Evolutionary conservation across 148 eudicot species (phyloP), one percentile per base, ranked within the genome.

Genomic region (Amaranthus palmeri): DNA sequence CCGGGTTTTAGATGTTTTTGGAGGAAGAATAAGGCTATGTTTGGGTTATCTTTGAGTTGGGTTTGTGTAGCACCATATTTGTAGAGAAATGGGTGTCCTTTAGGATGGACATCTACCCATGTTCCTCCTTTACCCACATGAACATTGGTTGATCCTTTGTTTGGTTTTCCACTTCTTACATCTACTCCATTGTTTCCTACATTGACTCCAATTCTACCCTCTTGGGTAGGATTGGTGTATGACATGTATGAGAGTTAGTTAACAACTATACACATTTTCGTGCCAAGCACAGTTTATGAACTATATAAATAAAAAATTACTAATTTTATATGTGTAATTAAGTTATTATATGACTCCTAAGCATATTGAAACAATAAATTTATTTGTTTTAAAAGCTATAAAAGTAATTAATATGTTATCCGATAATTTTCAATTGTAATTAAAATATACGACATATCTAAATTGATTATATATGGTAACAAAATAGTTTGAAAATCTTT

Each of bases 1-100:
- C 85, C 83, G 4, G 72, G 71, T 53, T 69, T 77, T 9, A 91
- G 59, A 69, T 87, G 86, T 15, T 87, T 81, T 54, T 82, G 83
- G 50, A 76, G 54, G 86, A 91, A 85, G 69, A 86, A 88, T 3
- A 86, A 70, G 40, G 90, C 90, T 0, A 82, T 78, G n/a, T 81
- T 81, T 4, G 81, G 88, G 75, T 86, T 77, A 14, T 84, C 88
- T 10, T 78, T 83, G 54, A 91, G 82, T 70, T 91, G 90, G 51
- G 84, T 79, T 18, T 79, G 72, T 4, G 81, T 57, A 6, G 97
- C 93, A 0, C 81, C 90, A 55, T 87, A 86, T 1, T 59, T 13
- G 75, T 89, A 88, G 2, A 4, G 1, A 71, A 78, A 83, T 0
- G 86, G 86, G 49, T 40, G 46, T 0, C 80, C 82, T 48, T 48